Conservation (phyloP, 208 protist species). For the Crithidia expoeki region DNA sequence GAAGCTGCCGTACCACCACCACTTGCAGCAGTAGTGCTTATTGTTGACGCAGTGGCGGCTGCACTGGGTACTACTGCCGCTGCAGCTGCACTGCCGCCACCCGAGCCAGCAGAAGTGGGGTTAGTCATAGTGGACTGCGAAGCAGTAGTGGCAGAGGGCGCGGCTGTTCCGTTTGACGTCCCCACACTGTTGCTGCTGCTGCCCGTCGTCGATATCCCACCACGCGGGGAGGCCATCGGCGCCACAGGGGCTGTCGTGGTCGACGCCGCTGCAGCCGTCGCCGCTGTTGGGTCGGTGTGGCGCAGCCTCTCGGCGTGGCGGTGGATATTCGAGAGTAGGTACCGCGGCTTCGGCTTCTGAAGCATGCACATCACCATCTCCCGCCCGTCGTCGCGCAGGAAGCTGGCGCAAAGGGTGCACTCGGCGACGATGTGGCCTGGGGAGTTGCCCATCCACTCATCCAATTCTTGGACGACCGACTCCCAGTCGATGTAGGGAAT, state of each 20-base stretch:
- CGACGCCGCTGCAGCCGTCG: neutral
- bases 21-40: neutral
- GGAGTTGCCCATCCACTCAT: constrained; percentile 41
- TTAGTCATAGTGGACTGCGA: neutral
- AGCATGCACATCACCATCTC: constrained; percentile 84
- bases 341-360: constrained; percentile 55
- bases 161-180: neutral
- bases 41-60: no score
- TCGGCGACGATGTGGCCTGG: constrained; percentile 41
- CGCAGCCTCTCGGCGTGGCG: constrained; percentile 31
- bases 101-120: neutral
- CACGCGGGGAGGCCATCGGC: constrained; percentile 12
- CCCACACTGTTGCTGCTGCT: constrained; percentile 2
- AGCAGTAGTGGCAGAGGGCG: neutral
- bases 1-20: neutral
- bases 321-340: constrained; percentile 33
- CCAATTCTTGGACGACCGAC: constrained; percentile 63
- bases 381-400: constrained; percentile 75
- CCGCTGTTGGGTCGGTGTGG: constrained; percentile 11
- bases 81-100: constrained; percentile 2
- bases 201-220: neutral
- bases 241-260: neutral
- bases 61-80: neutral
- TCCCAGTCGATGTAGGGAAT: constrained; percentile 60
- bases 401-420: constrained; percentile 68